Evolutionary conservation across 2,329 filamentous ascomycete species (phyloP).

Genomic region (Colletotrichum simmondsii): DNA sequence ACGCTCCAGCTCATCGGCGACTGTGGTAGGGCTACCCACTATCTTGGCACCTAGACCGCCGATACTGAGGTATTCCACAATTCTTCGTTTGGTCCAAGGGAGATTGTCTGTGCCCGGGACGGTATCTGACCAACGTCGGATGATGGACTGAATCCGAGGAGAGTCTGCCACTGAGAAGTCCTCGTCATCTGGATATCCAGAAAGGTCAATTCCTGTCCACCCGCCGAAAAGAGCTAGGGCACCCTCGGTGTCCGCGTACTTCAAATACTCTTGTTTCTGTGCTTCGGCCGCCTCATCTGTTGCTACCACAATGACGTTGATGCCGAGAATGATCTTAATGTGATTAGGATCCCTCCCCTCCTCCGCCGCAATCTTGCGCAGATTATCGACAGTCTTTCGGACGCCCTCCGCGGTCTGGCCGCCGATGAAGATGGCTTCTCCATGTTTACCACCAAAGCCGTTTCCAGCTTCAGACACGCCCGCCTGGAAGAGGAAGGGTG

Average conservation of each 20-base stretch:
- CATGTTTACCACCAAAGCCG: neutral
- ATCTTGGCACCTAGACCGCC: neutral
- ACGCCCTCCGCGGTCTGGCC: neutral
- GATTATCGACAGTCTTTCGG: neutral
- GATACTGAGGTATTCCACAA: neutral
- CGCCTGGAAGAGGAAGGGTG: constrained; percentile 66
- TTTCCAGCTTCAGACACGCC: neutral
- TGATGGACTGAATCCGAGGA: neutral
- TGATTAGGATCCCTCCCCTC: neutral
- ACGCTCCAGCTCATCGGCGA: neutral
- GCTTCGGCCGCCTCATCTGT: neutral
- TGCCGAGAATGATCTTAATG: neutral
- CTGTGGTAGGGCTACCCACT: neutral
- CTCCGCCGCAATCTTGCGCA: neutral
- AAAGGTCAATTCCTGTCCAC: neutral
- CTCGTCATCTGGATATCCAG: neutral
- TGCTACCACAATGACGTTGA: neutral
- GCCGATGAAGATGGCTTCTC: neutral
- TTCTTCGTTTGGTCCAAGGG: neutral
- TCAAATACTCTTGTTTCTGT: neutral
- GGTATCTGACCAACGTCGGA: neutral
- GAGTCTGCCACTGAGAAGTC: neutral
- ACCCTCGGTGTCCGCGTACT: neutral
- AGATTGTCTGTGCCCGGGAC: neutral
- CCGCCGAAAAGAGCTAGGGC: neutral